Evolutionary conservation across 2,329 filamentous ascomycete genomes (phyloP), one percentile per base, ranked within the genome.

Genomic region (Ceratocystis lukuohia): DNA sequence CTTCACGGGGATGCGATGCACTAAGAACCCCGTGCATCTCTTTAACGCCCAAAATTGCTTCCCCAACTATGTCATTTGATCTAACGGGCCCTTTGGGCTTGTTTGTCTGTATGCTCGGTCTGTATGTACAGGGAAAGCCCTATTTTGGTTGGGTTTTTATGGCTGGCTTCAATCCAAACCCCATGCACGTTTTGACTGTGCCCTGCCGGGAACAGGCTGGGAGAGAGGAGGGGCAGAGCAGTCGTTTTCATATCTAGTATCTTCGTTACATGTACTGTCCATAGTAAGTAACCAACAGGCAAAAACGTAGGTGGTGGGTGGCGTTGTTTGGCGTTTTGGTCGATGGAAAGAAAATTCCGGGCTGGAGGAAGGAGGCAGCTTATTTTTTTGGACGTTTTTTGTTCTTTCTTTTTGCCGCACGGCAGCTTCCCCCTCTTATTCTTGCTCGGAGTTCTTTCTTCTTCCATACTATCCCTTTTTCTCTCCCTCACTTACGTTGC

Each of bases 101-200:
- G 56, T 37, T 59, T 33, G 15, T n/a, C 56, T 33, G 30, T 20
- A 30, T 59, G 56, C 17, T n/a, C 6, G 3, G 17, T 20, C 20
- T 59, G 56, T 33, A 59, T 20, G 15, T 22, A 37, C 56, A 59
- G 56, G 56, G 56, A 59, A 59, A 37, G 25, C 17, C 17, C 30
- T 37, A n/a, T 30, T 17, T 20, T 15, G 2, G 28, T 59, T 59
- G 56, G 56, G 56, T 30, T 59, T 59, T 37, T 12, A 2, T 2
- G 53, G 17, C 2, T 59, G 53, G 20, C 56, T 17, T 17, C 56
- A 25, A 37, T 30, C 12, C 56, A 28, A 59, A 30, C 33, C 56
- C 17, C 30, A 59, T 59, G 56, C 56, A 37, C 28, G 56, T 59
- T 59, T 59, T 59, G 56, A 59, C 56, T 59, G 56, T 37, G 56